A percentile compares a stretch with the other conserved stretches of the same genome.
phyloP scores from a whole-genome alignment of 208 protist genomes.

The Balamuthia mandrillaris region DNA sequence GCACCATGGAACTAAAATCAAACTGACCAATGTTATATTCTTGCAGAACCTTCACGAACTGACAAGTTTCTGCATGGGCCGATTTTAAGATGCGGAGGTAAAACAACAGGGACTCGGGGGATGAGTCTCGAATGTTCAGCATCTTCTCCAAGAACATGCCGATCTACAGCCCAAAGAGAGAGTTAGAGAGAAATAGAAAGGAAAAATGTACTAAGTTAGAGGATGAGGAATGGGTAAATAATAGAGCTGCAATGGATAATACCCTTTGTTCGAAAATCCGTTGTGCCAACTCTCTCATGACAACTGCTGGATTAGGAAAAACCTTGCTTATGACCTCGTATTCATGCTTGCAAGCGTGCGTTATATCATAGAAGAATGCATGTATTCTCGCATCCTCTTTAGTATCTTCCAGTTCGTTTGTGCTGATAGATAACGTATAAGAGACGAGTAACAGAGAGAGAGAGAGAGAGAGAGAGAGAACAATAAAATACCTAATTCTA shows the following conservation, averaged over 20 bases:
- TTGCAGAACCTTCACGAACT: background rate
- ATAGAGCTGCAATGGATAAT: too few relatives aligned
- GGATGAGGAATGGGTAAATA: background rate
- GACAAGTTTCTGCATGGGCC: background rate
- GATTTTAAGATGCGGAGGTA: background rate
- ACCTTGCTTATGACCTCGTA: background rate
- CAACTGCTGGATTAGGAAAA: slow-evolving; percentile 4
- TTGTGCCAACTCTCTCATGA: slow-evolving; percentile 14
- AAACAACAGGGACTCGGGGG: slow-evolving; percentile 7
- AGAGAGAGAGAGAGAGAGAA: too few relatives aligned
- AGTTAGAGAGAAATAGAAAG: background rate
- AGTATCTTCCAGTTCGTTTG: background rate
- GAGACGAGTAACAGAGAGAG: background rate
- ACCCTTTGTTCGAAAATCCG: slow-evolving; percentile 26
- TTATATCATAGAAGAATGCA: background rate
- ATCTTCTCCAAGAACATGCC: slow-evolving; percentile 9
- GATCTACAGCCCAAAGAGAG: background rate
- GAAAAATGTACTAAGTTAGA: background rate
- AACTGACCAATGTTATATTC: slow-evolving; percentile 18
- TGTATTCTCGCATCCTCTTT: background rate
- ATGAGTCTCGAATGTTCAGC: background rate
- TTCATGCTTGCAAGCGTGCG: background rate
- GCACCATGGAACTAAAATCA: slow-evolving; percentile 15
- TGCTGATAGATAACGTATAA: background rate
- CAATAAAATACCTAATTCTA: background rate